A percentile compares a stretch with the other conserved stretches of the same genome.
Evolutionary conservation across 2,329 filamentous ascomycete genomes (phyloP).

Genomic region (Tolypocladium paradoxum): DNA sequence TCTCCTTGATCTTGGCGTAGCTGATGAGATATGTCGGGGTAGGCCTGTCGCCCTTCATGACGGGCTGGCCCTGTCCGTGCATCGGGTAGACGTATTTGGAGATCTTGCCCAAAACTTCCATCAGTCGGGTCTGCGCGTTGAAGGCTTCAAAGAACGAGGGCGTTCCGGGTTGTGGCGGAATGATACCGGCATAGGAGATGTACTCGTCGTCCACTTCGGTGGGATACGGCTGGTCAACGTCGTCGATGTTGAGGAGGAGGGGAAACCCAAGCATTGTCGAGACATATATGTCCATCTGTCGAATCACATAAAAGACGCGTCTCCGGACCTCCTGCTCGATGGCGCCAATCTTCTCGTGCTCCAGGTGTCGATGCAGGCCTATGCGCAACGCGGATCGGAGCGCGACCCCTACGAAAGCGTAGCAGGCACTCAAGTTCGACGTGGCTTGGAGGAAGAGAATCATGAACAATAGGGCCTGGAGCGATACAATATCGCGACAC

Average conservation of each 20-base stretch:
- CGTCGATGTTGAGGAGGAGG: conserved; percentile 50
- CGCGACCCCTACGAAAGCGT: conserved; percentile 70
- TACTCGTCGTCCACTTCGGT: conserved; percentile 57
- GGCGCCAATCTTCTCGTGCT: conserved; percentile 49
- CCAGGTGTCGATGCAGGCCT: conserved; percentile 64
- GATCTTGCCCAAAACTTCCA: conserved; percentile 54
- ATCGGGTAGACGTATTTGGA: conserved; percentile 56
- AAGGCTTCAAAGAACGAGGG: conserved; percentile 53
- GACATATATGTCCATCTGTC: conserved; percentile 62
- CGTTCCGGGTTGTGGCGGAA: conserved; percentile 42
- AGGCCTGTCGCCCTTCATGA: conserved; percentile 28
- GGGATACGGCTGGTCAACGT: conserved; percentile 56
- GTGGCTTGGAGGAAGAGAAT: conserved; percentile 73
- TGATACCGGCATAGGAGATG: conserved; percentile 48
- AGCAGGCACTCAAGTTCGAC: conserved; percentile 68
- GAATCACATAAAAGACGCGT: conserved; percentile 56
- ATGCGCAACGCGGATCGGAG: conserved; percentile 65
- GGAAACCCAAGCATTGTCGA: conserved; percentile 58
- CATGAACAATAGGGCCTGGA: conserved; percentile 70
- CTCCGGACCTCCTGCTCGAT: conserved; percentile 54
- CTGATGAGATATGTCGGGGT: conserved; percentile 51
- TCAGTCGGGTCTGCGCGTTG: conserved; percentile 54
- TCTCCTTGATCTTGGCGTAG: conserved; percentile 51
- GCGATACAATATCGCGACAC: conserved; percentile 61
- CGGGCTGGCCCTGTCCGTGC: conserved; percentile 40